Percentiles rank a stretch among this genome's conserved stretches.
Evolutionary conservation across 495 filamentous ascomycete species (phyloP).

Genomic region (Penicillium herquei): DNA sequence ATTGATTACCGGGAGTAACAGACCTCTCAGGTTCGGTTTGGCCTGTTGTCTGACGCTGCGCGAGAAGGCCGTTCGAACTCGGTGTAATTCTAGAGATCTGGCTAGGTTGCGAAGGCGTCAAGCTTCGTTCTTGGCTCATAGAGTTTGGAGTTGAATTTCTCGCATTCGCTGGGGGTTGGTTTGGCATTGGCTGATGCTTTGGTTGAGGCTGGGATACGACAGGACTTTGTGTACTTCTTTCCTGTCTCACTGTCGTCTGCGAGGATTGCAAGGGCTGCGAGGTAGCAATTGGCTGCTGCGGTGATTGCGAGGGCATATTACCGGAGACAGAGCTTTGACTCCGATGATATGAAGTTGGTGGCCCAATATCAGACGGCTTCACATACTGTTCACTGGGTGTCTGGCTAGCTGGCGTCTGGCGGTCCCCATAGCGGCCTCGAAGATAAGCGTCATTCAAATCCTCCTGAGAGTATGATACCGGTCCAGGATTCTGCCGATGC

Average conservation of each 20-base stretch:
- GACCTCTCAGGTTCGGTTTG: not conserved
- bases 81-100: not conserved
- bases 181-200: not conserved
- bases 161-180: not conserved
- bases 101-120: not conserved
- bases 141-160: not conserved
- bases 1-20: not conserved
- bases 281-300: not conserved
- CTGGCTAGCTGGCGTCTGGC: not conserved
- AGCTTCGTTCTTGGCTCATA: not conserved
- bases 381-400: not conserved
- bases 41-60: not conserved
- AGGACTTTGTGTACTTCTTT: not conserved
- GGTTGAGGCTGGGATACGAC: not conserved
- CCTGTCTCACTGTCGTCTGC: not conserved
- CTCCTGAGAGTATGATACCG: not conserved
- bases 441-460: not conserved
- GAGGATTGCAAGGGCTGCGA: not conserved
- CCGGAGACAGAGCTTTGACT: not conserved
- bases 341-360: not conserved
- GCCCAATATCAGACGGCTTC: not conserved
- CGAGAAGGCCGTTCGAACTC: not conserved
- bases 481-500: not conserved
- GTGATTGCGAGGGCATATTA: too few relatives aligned
- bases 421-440: not conserved